Evolutionary conservation across 257 asterid genomes (phyloP), one percentile per base, ranked within the genome.

Genomic region (Oldenlandia corymbosa): DNA sequence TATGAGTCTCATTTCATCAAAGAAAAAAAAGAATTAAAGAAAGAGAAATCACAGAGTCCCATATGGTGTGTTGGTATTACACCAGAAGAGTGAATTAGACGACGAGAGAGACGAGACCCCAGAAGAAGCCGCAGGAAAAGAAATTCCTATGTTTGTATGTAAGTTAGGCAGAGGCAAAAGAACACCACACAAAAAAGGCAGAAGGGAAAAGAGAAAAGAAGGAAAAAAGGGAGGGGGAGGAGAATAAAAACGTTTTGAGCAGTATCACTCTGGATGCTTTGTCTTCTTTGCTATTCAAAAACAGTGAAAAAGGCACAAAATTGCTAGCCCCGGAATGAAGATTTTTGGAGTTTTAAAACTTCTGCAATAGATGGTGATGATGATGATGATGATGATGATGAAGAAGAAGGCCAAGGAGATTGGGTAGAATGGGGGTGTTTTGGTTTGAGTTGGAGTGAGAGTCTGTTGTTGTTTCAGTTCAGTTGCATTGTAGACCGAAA

Each of bases 401-500:
- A 1, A 2, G 60, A 20, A 37, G 69, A 11, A 27, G 56, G 53
- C 5, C 46, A 26, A 34, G 5, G 37, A 32, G 50, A 52, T 24
- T 11, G 17, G 46, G n/a, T n/a, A 37, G 49, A 51, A 14, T 53
- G 11, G 37, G 28, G 63, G 26, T 23, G 1, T 13, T 2, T 39
- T 39, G 43, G 43, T 11, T 21, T 43, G 49, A n/a, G n/a, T n/a
- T n/a, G 23, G 26, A 34, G 39, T 34, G 39, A 62, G 65, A 58
- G 51, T 55, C 37, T 31, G 36, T 32, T 68, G 73, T 34, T 32
- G 50, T 54, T 59, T 66, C 58, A 47, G 32, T 36, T 64, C 64
- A 54, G 68, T 59, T 67, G 70, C 51, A 65, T 60, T 81, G 83
- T 62, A 78, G 88, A 80, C 70, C 85, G 77, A 76, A 73, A 71